Conservation (phyloP, 2,329 filamentous ascomycete genomes). For the Diaporthe vaccinii region DNA sequence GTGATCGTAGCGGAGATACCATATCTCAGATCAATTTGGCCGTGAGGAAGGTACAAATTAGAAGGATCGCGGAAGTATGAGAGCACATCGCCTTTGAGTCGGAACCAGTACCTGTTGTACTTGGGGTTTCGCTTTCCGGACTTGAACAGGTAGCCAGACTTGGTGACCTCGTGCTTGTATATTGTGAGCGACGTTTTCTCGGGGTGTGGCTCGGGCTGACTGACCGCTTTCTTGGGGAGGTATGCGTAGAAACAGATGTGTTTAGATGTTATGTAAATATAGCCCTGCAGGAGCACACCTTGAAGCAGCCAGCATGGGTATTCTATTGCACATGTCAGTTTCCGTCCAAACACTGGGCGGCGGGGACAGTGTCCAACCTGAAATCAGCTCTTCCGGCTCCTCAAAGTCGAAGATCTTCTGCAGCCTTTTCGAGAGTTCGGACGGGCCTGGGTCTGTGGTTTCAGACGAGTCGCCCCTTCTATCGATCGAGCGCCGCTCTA, state of each 20-base stretch:
- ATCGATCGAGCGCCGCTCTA: slow-evolving; percentile 61
- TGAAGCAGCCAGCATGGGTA: slow-evolving; percentile 95
- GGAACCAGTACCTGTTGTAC: slow-evolving; percentile 94
- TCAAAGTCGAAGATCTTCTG: slow-evolving; percentile 91
- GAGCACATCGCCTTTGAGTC: slow-evolving; percentile 90
- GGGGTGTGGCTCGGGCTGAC: slow-evolving; percentile 47
- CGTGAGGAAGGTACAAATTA: slow-evolving; percentile 90
- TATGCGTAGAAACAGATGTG: slow-evolving; percentile 99
- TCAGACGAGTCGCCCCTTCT: slow-evolving; percentile 49
- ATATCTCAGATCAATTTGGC: slow-evolving; percentile 92
- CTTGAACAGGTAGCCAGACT: slow-evolving; percentile 91
- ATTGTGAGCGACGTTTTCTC: slow-evolving; percentile 32
- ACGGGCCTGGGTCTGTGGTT: slow-evolving; percentile 58
- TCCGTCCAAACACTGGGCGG: slow-evolving; percentile 7
- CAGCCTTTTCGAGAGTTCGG: slow-evolving; percentile 76
- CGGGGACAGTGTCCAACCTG: slow-evolving; percentile 61
- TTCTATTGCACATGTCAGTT: slow-evolving; percentile 63
- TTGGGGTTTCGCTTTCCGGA: slow-evolving; percentile 89
- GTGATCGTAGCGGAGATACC: slow-evolving; percentile 86
- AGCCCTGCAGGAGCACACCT: slow-evolving; percentile 91
- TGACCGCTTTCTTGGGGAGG: slow-evolving; percentile 89
- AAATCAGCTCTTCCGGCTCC: slow-evolving; percentile 84
- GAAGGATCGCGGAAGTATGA: slow-evolving; percentile 89
- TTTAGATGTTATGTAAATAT: slow-evolving; percentile 92
- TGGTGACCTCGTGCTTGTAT: slow-evolving; percentile 77